Evolutionary conservation across 169 alveolate species (phyloP).

Genomic region (Toxoplasma gondii): DNA sequence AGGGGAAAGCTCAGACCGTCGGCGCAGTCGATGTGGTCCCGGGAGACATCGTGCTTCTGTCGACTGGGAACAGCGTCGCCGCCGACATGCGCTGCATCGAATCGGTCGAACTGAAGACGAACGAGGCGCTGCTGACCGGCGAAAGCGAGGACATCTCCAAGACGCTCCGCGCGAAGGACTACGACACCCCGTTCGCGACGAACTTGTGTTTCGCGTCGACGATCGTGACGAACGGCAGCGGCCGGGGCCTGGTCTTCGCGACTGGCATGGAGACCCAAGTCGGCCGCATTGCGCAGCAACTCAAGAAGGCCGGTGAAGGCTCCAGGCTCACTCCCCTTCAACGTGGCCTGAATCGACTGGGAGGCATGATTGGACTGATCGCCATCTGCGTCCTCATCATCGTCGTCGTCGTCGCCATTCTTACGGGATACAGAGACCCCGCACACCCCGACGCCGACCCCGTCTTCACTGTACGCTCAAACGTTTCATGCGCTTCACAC

Average conservation of each 20-base stretch:
- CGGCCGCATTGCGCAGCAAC: conserved; percentile 95
- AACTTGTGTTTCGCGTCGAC: conserved; percentile 94
- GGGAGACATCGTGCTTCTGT: conserved; percentile 91
- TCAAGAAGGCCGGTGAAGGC: conserved; percentile 81
- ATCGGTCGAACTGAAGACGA: conserved; percentile 89
- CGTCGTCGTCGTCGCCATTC: conserved; percentile 83
- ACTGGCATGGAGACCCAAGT: conserved; percentile 86
- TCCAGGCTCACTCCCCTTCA: conserved; percentile 83
- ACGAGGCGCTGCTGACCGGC: conserved; percentile 96
- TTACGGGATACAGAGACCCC: conserved; percentile 85
- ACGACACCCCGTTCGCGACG: conserved; percentile 83
- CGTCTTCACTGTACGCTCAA: conserved; percentile 84
- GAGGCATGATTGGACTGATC: conserved; percentile 88
- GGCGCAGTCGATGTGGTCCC: conserved; percentile 92
- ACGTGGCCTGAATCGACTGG: conserved; percentile 82
- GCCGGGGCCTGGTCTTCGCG: conserved; percentile 90
- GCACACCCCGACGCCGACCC: conserved; percentile 87
- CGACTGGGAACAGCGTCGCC: conserved; percentile 92
- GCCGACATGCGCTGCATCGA: conserved; percentile 93
- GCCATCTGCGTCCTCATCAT: conserved; percentile 76
- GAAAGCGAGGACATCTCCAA: conserved; percentile 85
- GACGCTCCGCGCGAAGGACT: conserved; percentile 79
- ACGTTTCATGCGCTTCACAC: too few species aligned
- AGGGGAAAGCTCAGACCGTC: conserved; percentile 80
- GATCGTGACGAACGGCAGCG: conserved; percentile 91